Conservation (phyloP, 805 yeast species). For the Barnettozyma wickerhamii region DNA sequence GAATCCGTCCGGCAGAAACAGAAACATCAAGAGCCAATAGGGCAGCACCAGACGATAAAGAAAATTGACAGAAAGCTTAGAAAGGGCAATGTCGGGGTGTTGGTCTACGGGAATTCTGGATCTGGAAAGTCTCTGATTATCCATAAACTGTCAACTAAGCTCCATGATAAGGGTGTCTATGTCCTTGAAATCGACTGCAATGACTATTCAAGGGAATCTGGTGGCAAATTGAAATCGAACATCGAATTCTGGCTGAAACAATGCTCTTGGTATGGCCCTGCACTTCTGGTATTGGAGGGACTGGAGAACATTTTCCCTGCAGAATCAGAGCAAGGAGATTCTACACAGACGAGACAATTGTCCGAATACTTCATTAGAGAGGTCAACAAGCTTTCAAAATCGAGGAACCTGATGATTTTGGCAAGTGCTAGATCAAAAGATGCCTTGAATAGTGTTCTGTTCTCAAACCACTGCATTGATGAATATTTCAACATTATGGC, state of each 20-base stretch:
- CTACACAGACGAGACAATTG: constrained; percentile 57
- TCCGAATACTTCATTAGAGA: constrained; percentile 54
- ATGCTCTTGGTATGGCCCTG: constrained; percentile 75
- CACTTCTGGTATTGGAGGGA: constrained; percentile 72
- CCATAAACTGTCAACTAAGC: constrained; percentile 33
- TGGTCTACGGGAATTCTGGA: constrained; percentile 73
- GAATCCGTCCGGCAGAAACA: not conserved
- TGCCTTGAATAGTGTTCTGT: constrained; percentile 53
- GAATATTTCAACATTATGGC: constrained; percentile 55
- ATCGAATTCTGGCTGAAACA: constrained; percentile 41
- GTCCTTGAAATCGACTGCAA: constrained; percentile 52
- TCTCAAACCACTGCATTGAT: constrained; percentile 68
- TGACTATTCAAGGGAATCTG: constrained; percentile 49
- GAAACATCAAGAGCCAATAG: constrained; percentile 39
- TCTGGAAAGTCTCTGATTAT: constrained; percentile 71
- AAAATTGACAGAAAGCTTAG: constrained; percentile 37
- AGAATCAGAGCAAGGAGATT: constrained; percentile 52
- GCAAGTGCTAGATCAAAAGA: constrained; percentile 64
- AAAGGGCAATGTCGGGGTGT: constrained; percentile 47
- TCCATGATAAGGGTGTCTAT: constrained; percentile 39
- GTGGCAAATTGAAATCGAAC: constrained; percentile 40
- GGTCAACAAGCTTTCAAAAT: constrained; percentile 34
- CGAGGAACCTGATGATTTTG: constrained; percentile 50
- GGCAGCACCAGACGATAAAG: constrained; percentile 45
- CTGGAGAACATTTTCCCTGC: constrained; percentile 69